Percentiles rank a stretch among this genome's conserved stretches.
Evolutionary conservation across 2,329 filamentous ascomycete genomes (phyloP).

Genomic region (Botrytis hyacinthi): DNA sequence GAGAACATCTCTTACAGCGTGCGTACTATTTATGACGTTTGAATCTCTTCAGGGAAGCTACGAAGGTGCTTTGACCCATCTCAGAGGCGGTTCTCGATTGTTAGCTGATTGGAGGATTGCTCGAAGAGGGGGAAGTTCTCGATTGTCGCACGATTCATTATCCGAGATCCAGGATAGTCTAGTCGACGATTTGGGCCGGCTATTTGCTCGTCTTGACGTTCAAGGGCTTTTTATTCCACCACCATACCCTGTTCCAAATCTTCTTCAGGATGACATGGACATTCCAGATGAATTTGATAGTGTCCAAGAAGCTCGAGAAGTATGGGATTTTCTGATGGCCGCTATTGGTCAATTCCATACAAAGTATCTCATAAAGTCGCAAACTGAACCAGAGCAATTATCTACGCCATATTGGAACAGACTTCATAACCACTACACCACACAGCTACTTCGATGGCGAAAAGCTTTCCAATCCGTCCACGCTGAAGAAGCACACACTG

Average conservation of each 20-base stretch:
- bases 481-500: slow-evolving; percentile 30
- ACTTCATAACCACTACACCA: slow-evolving; percentile 35
- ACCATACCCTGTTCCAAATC: slow-evolving; percentile 37
- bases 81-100: slow-evolving; percentile 35
- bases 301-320: slow-evolving; percentile 35
- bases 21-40: slow-evolving; percentile 38
- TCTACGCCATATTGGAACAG: slow-evolving; percentile 32
- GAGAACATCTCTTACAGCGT: slow-evolving; percentile 36
- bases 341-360: slow-evolving; percentile 38
- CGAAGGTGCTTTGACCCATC: slow-evolving; percentile 37
- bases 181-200: slow-evolving; percentile 37
- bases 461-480: slow-evolving; percentile 34
- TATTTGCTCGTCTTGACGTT: slow-evolving; percentile 38
- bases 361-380: slow-evolving; percentile 34
- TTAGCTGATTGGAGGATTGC: slow-evolving; percentile 38
- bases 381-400: slow-evolving; percentile 33
- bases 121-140: slow-evolving; percentile 33
- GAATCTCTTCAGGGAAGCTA: slow-evolving; percentile 38
- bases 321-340: slow-evolving; percentile 37
- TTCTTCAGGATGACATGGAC: slow-evolving; percentile 35
- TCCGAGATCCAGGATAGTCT: slow-evolving; percentile 39
- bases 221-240: slow-evolving; percentile 37
- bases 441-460: slow-evolving; percentile 36
- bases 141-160: slow-evolving; percentile 38
- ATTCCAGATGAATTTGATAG: slow-evolving; percentile 34